A percentile compares a stretch with the other conserved stretches of the same genome.
phyloP scores from a whole-genome alignment of 306 rosid genomes.

The Albizia julibrissin region DNA sequence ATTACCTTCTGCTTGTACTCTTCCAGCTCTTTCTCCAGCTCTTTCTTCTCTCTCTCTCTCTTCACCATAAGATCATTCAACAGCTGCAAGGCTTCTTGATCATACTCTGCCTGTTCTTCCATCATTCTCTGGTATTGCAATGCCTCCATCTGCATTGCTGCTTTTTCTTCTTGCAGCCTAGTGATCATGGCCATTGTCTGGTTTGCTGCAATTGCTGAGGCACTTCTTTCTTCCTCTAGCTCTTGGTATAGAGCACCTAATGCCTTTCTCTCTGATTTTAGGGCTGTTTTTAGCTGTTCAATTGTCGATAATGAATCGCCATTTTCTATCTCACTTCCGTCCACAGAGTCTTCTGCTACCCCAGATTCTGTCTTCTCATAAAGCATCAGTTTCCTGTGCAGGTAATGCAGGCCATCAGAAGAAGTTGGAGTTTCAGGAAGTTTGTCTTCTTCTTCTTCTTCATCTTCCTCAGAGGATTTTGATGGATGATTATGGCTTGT shows the following conservation, averaged over 20 bases:
- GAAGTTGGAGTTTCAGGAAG: conserved; percentile 62
- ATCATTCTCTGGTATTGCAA: conserved; percentile 87
- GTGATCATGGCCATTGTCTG: conserved; percentile 95
- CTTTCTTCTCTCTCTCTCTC: conserved; percentile 77
- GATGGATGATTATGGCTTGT: conserved; percentile 32
- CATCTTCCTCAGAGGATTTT: conserved; percentile 41
- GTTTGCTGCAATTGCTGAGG: conserved; percentile 81
- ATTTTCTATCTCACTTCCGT: conserved; percentile 60
- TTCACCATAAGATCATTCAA: conserved; percentile 76
- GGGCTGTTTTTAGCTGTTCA: conserved; percentile 51
- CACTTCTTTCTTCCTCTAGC: conserved; percentile 87
- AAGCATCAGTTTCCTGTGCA: conserved; percentile 41
- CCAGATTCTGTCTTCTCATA: conserved; percentile 53
- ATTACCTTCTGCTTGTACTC: conserved; percentile 53
- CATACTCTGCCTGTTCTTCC: conserved; percentile 93
- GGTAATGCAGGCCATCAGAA: conserved; percentile 41
- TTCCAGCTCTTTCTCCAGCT: conserved; percentile 72
- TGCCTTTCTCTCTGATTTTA: conserved; percentile 53
- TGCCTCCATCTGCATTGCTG: conserved; percentile 90
- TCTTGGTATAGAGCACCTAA: conserved; percentile 67
- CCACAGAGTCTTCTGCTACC: conserved; percentile 48
- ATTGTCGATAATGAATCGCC: conserved; percentile 49
- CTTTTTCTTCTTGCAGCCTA: conserved; percentile 88
- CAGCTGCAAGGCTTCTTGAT: conserved; percentile 84
- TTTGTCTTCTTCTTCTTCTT: conserved; percentile 73